A percentile compares a stretch with the other conserved stretches of the same genome.
Conservation (phyloP, 805 yeast genomes). For the Nakazawaea sp. region DNA sequence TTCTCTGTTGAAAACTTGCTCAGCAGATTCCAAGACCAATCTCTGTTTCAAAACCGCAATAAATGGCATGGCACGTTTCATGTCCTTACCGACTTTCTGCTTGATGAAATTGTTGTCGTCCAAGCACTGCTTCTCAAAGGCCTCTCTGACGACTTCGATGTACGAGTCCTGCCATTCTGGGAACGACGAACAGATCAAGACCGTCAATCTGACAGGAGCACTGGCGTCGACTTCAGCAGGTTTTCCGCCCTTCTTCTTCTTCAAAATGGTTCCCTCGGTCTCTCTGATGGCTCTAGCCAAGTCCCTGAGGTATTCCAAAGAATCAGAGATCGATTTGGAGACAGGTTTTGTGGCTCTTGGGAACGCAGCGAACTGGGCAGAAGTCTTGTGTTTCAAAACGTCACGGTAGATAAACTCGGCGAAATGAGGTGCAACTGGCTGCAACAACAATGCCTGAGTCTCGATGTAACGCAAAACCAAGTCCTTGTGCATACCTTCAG, state of each 20-base stretch:
- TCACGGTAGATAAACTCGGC: constrained; percentile 88
- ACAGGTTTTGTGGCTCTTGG: constrained; percentile 71
- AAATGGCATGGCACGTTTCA: constrained; percentile 98
- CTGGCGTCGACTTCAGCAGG: constrained; percentile 66
- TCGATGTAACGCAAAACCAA: constrained; percentile 79
- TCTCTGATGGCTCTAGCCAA: constrained; percentile 85
- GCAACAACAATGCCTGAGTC: constrained; percentile 72
- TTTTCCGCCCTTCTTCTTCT: constrained; percentile 80
- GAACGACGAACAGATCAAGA: constrained; percentile 74
- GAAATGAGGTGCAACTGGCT: constrained; percentile 96
- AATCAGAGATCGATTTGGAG: constrained; percentile 52
- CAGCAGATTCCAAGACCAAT: constrained; percentile 61
- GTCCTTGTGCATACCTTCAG: constrained; percentile 69
- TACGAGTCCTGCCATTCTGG: constrained; percentile 62
- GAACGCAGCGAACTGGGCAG: constrained; percentile 73
- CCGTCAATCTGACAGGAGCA: constrained; percentile 65
- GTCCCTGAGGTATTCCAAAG: constrained; percentile 74
- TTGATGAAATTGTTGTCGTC: constrained; percentile 60
- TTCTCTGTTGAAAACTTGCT: constrained; percentile 83
- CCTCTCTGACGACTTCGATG: constrained; percentile 64
- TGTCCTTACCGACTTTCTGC: constrained; percentile 72
- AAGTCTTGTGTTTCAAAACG: constrained; percentile 53
- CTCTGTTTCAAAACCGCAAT: constrained; percentile 81
- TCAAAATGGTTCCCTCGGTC: constrained; percentile 81
- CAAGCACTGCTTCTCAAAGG: constrained; percentile 58